Evolutionary conservation across 805 yeast species (phyloP), one percentile per base, ranked within the genome.

Genomic region (Yamadazyma sp.): DNA sequence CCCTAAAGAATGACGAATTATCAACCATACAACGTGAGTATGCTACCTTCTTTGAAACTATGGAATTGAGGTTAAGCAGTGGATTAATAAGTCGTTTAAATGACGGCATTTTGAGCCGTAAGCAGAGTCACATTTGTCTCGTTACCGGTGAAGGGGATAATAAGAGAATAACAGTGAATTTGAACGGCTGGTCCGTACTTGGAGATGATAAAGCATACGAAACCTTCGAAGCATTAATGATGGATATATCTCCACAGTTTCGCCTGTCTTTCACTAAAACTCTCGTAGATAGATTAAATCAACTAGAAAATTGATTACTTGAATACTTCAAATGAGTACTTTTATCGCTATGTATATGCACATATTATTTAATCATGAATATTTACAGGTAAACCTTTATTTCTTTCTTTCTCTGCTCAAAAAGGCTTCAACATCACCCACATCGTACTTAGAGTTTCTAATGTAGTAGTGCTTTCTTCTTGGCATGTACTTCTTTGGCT

Each of bases 381-480:
- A 37, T 26, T 37, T 37, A 32, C 36, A 32, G 14, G 35, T 16
- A 28, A 14, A 10, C 12, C 11, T 32, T 23, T 32, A 20, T 24
- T 31, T 28, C 28, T 40, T 44, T 35, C 43, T 42, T 40, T 53
- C 49, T 36, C 52, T 49, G 37, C 54, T 59, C 39, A 67, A 49
- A 42, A 56, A 55, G 6, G 50, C 60, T 52, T 79, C 85, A 43
- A 83, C 60, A 56, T 83, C 89, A 46, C 80, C 82, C 34, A 82
- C 90, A 60, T 86, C 95, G 59, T 80, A 65, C 55, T 78, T 80
- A 35, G 82, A 72, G 60, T 76, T 83, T 67, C 96, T 84, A 55
- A 93, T 84, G 64, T 87, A 93, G 73, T 83, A 90, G 52, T 88
- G 91, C 71, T 87, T 91, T 64, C 80, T 78, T 76, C 95, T 80